A percentile compares a stretch with the other conserved stretches of the same genome.
These are phyloP conservation scores for Russula sp. DNA, from an alignment of 768 basidiomycete species.

Conservation along the genomic window DNA sequence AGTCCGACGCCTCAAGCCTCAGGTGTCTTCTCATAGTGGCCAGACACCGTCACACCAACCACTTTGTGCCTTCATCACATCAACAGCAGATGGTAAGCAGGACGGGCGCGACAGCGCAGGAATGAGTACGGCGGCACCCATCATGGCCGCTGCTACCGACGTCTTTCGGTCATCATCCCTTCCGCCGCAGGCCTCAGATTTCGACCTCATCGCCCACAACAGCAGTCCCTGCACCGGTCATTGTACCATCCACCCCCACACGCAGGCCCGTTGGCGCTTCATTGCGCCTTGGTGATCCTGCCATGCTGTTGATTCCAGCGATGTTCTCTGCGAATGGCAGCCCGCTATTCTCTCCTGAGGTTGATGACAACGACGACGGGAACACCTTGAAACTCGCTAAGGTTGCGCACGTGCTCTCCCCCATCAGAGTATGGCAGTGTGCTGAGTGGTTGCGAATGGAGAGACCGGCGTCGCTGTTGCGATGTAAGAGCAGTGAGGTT, in stretches of 20 bases:
- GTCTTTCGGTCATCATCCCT: constrained; percentile 22
- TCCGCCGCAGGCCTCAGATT: background rate
- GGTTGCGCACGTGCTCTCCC: constrained; percentile 15
- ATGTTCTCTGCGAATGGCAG: constrained; percentile 7
- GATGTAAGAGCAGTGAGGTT: background rate
- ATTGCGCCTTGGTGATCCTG: background rate
- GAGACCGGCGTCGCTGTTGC: constrained; percentile 18
- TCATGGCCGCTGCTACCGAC: constrained; percentile 20
- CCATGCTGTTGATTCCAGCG: constrained; percentile 7
- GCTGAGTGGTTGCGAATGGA: constrained; percentile 18
- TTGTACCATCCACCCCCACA: constrained; percentile 25
- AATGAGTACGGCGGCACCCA: background rate
- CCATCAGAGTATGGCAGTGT: constrained; percentile 29
- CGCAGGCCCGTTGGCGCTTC: background rate
- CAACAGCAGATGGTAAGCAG: constrained; percentile 37
- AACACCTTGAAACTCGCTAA: constrained; percentile 1
- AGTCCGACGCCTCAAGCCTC: no score
- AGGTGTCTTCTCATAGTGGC: no score
- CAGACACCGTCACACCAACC: no score
- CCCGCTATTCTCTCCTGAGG: constrained; percentile 35
- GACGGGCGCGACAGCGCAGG: constrained; percentile 26
- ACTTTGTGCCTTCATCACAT: constrained; percentile 39
- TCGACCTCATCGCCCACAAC: constrained; percentile 3
- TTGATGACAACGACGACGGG: constrained; percentile 11
- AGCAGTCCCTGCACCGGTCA: background rate